Conservation (phyloP, 2,329 filamentous ascomycete species). For the Exophiala xenobiotica region DNA sequence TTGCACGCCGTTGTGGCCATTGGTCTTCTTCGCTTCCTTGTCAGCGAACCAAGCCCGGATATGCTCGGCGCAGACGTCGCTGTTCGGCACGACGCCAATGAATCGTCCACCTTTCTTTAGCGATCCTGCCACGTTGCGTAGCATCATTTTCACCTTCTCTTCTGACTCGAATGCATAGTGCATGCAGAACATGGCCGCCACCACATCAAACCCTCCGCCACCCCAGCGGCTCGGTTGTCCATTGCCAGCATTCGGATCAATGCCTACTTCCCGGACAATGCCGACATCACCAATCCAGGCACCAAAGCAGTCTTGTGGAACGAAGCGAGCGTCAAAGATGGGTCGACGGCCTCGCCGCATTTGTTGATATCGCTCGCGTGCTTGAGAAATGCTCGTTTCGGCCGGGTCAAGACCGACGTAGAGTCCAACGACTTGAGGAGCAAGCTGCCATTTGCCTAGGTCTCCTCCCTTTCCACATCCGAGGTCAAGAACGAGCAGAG, state of each 20-base stretch:
- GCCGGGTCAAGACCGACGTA: constrained; percentile 95
- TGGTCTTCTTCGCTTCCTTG: constrained; percentile 43
- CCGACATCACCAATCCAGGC: constrained; percentile 78
- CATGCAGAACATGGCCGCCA: constrained; percentile 99
- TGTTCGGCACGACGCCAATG: constrained; percentile 95
- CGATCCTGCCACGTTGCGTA: constrained; percentile 84
- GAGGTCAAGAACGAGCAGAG: constrained; percentile 83
- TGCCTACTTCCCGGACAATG: constrained; percentile 82
- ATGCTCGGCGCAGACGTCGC: constrained; percentile 77
- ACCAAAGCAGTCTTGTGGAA: constrained; percentile 88
- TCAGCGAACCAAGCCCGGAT: constrained; percentile 74
- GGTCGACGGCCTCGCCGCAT: constrained; percentile 64
- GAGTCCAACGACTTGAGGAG: constrained; percentile 83
- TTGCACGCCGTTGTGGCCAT: constrained; percentile 39
- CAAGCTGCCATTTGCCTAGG: constrained; percentile 91
- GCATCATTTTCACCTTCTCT: constrained; percentile 84
- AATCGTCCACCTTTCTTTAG: constrained; percentile 93
- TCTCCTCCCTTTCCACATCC: constrained; percentile 97
- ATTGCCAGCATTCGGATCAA: constrained; percentile 67
- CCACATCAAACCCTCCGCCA: constrained; percentile 86
- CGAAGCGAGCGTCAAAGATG: constrained; percentile 82
- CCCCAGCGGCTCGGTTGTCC: constrained; percentile 61
- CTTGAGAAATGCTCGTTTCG: constrained; percentile 87
- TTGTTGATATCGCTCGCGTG: constrained; percentile 74
- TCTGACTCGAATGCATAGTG: constrained; percentile 97